These are phyloP conservation scores for Starmerella asiatica DNA, from an alignment of 805 yeast species.

Conservation along the genomic window DNA sequence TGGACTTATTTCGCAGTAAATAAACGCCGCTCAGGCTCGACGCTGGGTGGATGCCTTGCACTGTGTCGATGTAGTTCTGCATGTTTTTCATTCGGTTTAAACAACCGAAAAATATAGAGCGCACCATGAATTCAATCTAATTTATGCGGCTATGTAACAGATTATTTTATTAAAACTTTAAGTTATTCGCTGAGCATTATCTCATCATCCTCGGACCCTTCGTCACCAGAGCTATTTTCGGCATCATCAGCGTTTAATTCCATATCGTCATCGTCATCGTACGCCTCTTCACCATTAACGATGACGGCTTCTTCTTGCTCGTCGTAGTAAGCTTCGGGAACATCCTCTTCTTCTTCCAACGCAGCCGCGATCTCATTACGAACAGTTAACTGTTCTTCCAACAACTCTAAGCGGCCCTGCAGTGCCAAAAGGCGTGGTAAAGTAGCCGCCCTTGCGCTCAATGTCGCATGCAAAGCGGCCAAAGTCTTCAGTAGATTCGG, in stretches of 20 bases:
- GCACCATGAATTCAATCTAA: no score
- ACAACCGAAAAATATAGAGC: no score
- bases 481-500: slow-evolving; percentile 42
- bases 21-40: no score
- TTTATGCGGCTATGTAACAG: no score
- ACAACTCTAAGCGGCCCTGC: slow-evolving; percentile 72
- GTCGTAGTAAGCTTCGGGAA: slow-evolving; percentile 29
- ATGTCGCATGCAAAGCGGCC: slow-evolving; percentile 43
- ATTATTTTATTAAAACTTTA: no score
- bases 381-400: slow-evolving; percentile 60
- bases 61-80: no score
- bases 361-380: slow-evolving; percentile 37
- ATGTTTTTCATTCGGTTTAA: no score
- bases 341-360: slow-evolving; percentile 27
- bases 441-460: slow-evolving; percentile 42
- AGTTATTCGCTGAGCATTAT: slow-evolving; percentile 11
- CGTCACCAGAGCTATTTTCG: slow-evolving; percentile 22
- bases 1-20: no score
- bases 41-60: no score
- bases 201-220: slow-evolving; percentile 24
- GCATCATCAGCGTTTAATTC: slow-evolving; percentile 28
- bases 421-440: slow-evolving; percentile 60
- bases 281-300: slow-evolving; percentile 38
- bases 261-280: slow-evolving; percentile 28
- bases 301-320: slow-evolving; percentile 28